A percentile compares a stretch with the other conserved stretches of the same genome.
These are phyloP conservation scores for Francoa sonchifolia DNA, from an alignment of 441 rosid species.

Conservation along the genomic window DNA sequence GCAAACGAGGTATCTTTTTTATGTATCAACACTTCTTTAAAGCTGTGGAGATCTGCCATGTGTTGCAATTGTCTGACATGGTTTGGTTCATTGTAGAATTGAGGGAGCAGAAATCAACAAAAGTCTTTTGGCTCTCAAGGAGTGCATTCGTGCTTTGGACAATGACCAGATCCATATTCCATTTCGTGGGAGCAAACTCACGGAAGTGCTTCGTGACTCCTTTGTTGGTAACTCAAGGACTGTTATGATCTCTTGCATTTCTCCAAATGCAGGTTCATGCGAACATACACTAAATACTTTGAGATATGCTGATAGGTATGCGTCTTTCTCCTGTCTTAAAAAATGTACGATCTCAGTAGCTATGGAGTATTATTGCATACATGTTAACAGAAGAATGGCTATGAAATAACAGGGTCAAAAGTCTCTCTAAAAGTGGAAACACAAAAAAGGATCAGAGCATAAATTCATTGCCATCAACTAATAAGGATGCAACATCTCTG, in stretches of 20 bases:
- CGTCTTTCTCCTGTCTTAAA: slow-evolving; percentile 9
- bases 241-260: slow-evolving; percentile 96
- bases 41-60: too few relatives aligned
- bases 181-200: slow-evolving; percentile 95
- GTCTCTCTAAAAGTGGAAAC: slow-evolving; percentile 88
- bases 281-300: slow-evolving; percentile 94
- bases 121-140: slow-evolving; percentile 96
- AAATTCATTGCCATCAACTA: slow-evolving; percentile 31
- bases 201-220: slow-evolving; percentile 97
- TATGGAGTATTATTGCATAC: not conserved
- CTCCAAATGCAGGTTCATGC: slow-evolving; percentile 97
- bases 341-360: slow-evolving; percentile 3
- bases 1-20: slow-evolving; percentile 58
- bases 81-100: slow-evolving; percentile 39
- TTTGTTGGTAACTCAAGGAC: slow-evolving; percentile 97
- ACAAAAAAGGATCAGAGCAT: slow-evolving; percentile 59
- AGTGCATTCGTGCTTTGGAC: slow-evolving; percentile 95
- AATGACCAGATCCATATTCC: slow-evolving; percentile 98
- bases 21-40: too few relatives aligned
- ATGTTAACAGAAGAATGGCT: slow-evolving; percentile 9
- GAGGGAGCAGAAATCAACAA: slow-evolving; percentile 98
- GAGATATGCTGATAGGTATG: slow-evolving; percentile 95
- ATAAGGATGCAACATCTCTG: slow-evolving; percentile 41
- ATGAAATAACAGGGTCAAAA: slow-evolving; percentile 66
- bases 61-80: slow-evolving; percentile 11